Base-by-base conservation (phyloP, 805 yeast genomes). In the Babjeviella inositovora region DNA sequence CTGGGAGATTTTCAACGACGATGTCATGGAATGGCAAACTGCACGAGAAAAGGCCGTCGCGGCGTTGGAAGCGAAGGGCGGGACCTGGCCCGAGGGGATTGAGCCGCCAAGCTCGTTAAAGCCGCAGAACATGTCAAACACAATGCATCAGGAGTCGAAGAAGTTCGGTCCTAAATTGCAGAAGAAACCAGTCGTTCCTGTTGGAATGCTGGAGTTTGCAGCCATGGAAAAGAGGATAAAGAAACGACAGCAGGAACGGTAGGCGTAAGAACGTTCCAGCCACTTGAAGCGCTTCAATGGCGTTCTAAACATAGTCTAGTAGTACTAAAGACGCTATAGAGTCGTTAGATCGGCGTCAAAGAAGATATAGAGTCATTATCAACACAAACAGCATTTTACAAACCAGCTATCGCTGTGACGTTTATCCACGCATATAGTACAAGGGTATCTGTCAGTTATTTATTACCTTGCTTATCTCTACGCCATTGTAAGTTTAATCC, bases 1-100 rank as follows among this genome's bases (percentile, higher is more conserved):
- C 2, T 90, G 97, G 97, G 95, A 85, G 37, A 51, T 80, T 25
- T 87, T 69, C 43, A 73, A 76, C 33, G 96, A 87, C 25, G 97
- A 90, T 42, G 38, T 85, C 23, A 72, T 69, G 31, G 81, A 81
- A 16, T 90, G 95, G 94, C 68, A 70, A 37, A 41, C 31, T 2
- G 47, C 56, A 37, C 53, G 93, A 11, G 48, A 47, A 18, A 43
- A 56, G 26, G 95, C 94, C 0, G 76, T 61, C 0, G 21, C 33
- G 5, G 37, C 34, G 9, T 40, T 67, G 23, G 34, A 28, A 15
- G 29, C 38, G 4, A 50, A 45, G 23, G 62, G 62, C 3, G 52
- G 60, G 13, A 32, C 45, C 8, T 56, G 63, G 63, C 63, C 63
- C 1, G 51, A 41, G 17, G 45, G 53, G 27, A 55, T 56, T 32